Percentiles rank a stretch among this genome's conserved stretches.
These are phyloP conservation scores for Yamadazyma phyllophila DNA, from an alignment of 805 yeast species.

Conservation along the genomic window DNA sequence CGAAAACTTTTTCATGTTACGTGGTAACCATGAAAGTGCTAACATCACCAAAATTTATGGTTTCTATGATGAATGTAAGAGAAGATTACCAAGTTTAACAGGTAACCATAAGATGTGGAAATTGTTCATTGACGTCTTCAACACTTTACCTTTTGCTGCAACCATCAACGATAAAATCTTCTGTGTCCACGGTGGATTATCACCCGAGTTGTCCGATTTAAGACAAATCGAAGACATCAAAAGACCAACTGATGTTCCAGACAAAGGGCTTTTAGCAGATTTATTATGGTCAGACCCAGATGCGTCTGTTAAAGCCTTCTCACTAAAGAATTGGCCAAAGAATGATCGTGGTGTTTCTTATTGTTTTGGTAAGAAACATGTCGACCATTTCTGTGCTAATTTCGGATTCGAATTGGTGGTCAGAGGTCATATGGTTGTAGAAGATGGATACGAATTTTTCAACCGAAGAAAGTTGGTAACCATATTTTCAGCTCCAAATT, in stretches of 20 bases:
- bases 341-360: slow-evolving; percentile 84
- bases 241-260: slow-evolving; percentile 84
- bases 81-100: slow-evolving; percentile 39
- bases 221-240: slow-evolving; percentile 68
- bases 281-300: slow-evolving; percentile 83
- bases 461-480: slow-evolving; percentile 73
- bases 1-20: slow-evolving; percentile 56
- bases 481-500: slow-evolving; percentile 79
- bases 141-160: slow-evolving; percentile 60
- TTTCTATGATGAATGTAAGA: slow-evolving; percentile 59
- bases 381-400: slow-evolving; percentile 61
- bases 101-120: slow-evolving; percentile 48
- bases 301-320: slow-evolving; percentile 30
- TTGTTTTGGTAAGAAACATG: slow-evolving; percentile 71
- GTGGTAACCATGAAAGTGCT: slow-evolving; percentile 61
- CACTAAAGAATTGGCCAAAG: slow-evolving; percentile 62
- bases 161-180: slow-evolving; percentile 57
- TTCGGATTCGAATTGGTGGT: slow-evolving; percentile 76
- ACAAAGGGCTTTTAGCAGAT: slow-evolving; percentile 73
- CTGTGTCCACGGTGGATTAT: slow-evolving; percentile 70
- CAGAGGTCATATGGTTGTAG: slow-evolving; percentile 88
- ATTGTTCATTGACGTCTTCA: slow-evolving; percentile 52
- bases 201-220: slow-evolving; percentile 65
- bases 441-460: slow-evolving; percentile 83
- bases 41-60: slow-evolving; percentile 60